Percentiles rank a stretch among this genome's conserved stretches.
phyloP scores from a whole-genome alignment of 306 rosid species.

The Acacia acuminata region DNA sequence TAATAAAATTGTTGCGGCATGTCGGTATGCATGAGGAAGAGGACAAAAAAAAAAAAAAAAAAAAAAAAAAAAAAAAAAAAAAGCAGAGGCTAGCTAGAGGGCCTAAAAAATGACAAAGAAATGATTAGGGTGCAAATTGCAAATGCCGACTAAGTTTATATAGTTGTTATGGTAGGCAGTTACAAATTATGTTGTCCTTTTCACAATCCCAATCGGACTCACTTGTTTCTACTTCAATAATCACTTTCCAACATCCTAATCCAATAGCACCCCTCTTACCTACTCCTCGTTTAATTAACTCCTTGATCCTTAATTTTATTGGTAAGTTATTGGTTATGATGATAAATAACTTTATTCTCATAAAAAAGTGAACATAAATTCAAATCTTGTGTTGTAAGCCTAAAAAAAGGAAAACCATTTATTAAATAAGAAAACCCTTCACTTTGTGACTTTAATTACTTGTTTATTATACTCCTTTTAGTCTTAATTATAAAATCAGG shows the following conservation, averaged over 20 bases:
- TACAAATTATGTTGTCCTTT: neutral
- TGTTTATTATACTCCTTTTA: too few species aligned
- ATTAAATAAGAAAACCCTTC: neutral
- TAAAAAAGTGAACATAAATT: too few species aligned
- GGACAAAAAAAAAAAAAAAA: neutral
- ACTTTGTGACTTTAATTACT: neutral
- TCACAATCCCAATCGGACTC: slow-evolving; percentile 10
- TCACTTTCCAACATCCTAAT: neutral
- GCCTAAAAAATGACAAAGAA: neutral
- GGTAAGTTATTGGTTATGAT: too few species aligned
- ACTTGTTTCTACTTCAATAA: neutral
- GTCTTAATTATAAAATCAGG: too few species aligned
- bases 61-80: too few species aligned
- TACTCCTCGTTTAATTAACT: neutral
- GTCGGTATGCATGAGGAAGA: neutral
- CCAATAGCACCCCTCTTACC: neutral
- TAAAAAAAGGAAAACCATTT: too few species aligned
- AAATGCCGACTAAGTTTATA: neutral
- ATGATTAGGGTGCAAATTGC: slow-evolving; percentile 5
- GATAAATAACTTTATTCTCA: too few species aligned
- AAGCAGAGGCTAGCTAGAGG: too few species aligned
- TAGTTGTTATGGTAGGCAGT: neutral
- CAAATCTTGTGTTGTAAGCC: too few species aligned
- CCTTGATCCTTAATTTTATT: too few species aligned
- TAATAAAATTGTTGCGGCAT: neutral